Base-by-base conservation (phyloP, 305 asterid species). In the Fraxinus latifolia region DNA sequence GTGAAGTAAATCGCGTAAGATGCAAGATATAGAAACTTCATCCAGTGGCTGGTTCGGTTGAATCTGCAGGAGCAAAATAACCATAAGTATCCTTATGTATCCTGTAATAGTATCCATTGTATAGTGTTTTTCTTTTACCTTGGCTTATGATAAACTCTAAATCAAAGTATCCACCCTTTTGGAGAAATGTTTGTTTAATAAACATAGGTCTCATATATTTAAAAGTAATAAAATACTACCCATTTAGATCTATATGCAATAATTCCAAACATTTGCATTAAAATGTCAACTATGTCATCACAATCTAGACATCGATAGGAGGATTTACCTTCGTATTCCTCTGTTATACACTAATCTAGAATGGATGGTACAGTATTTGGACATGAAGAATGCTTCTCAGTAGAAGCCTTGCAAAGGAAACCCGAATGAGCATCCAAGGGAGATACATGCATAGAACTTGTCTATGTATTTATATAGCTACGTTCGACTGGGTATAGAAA, bases 41-140 rank as follows among this genome's bases (percentile, higher is more conserved):
- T 95, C 98, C 89, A 95, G 84, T 32, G 98, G 98, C 83, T 91
- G 93, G 83, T 95, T 93, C 65, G 98, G 98, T 86, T 91, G 96
- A 88, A 95, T 93, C 98, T 95, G 92, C 85, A 85, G 47, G 79
- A 79, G 39, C 73, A 82, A 84, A 29, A 77, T 79, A 58, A 77
- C 15, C 76, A 74, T 82, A 34, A 81, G 81, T 77, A 77, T 17
- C 79, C 74, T 27, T 11, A 27, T 67, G 36, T 67, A 67, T 67
- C 8, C 34, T 27, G 34, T 11, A 67, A 27, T 23, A 62, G 72
- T 8, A 21, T 62, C 34, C 7, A 62, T 9, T 62, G 31, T 9
- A 23, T 62, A 8, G n/a, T 17, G 27, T 19, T 58, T 17, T 58
- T 58, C 12, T 55, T 50, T 50, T 50, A 19, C 67, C 27, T 55